Conservation (phyloP, 441 rosid species). For the Gossypium schwendimanii region DNA sequence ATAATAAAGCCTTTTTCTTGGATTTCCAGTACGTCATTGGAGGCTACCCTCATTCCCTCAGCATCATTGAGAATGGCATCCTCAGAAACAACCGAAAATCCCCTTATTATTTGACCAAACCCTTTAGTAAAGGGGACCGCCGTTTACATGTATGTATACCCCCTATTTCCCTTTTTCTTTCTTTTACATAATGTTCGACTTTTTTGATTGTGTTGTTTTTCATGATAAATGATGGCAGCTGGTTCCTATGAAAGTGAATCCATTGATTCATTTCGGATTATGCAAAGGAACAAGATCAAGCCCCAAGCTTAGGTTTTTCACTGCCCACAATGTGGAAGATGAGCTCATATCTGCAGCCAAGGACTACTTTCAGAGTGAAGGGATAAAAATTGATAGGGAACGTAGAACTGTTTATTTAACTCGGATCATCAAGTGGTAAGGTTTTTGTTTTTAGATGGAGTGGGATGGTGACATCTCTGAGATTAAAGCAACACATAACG, state of each 20-base stretch:
- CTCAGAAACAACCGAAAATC: constrained; percentile 52
- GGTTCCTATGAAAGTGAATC: constrained; percentile 44
- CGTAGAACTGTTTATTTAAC: constrained; percentile 56
- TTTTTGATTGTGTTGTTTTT: neutral
- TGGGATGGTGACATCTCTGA: neutral
- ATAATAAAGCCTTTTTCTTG: constrained; percentile 52
- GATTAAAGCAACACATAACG: neutral
- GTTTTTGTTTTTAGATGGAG: too few relatives aligned
- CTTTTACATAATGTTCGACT: too few relatives aligned
- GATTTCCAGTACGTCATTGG: constrained; percentile 76
- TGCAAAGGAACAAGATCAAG: constrained; percentile 79
- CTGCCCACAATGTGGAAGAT: constrained; percentile 51
- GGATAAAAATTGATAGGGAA: constrained; percentile 50
- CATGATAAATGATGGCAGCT: constrained; percentile 28
- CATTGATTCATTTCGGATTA: constrained; percentile 73
- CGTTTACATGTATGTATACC: constrained; percentile 45
- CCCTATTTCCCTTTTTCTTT: neutral
- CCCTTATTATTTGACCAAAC: constrained; percentile 52
- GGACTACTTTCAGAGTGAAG: constrained; percentile 57
- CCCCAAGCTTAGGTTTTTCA: constrained; percentile 70
- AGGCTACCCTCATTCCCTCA: constrained; percentile 61
- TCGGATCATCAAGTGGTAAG: constrained; percentile 66
- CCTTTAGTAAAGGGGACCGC: constrained; percentile 41
- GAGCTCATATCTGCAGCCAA: constrained; percentile 65
- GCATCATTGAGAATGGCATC: constrained; percentile 56